Evolutionary conservation across 2,329 filamentous ascomycete species (phyloP).

Genomic region (Lasiodiplodia citricola): DNA sequence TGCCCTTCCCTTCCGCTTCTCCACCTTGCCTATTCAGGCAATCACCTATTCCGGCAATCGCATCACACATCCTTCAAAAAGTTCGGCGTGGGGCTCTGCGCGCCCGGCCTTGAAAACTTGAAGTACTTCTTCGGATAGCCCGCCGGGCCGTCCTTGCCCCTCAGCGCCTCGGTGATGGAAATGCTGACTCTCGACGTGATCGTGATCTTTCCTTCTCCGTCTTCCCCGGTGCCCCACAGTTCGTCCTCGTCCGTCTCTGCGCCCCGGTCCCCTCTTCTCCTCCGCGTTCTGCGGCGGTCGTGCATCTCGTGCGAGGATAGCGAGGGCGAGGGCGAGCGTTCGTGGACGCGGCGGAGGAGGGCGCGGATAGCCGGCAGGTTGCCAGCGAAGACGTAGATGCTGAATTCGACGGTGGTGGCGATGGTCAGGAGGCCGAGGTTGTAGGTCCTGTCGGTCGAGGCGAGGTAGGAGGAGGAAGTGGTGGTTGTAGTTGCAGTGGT

Average conservation of each 20-base stretch:
- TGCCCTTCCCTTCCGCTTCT: not conserved
- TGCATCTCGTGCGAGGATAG: not conserved
- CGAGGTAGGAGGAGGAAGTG: not conserved
- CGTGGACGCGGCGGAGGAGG: not conserved
- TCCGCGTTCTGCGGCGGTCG: not conserved
- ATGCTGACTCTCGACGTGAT: constrained; percentile 20
- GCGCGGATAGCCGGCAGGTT: constrained; percentile 9
- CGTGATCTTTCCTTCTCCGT: not conserved
- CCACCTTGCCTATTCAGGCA: not conserved
- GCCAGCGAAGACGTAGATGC: not conserved
- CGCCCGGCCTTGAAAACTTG: constrained; percentile 5
- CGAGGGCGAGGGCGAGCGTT: not conserved
- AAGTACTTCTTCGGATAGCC: constrained; percentile 15
- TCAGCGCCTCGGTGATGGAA: constrained; percentile 17
- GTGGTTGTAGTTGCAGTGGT: not conserved
- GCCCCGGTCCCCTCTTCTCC: not conserved
- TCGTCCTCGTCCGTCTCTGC: constrained; percentile 5
- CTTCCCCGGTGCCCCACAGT: not conserved
- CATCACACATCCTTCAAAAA: not conserved
- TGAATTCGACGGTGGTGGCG: constrained; percentile 5
- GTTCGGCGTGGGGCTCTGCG: constrained; percentile 12
- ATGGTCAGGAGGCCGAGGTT: not conserved
- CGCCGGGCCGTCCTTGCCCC: not conserved
- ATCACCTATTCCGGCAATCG: not conserved
- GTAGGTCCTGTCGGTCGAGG: constrained; percentile 8